phyloP scores from a whole-genome alignment of 2,329 filamentous ascomycete species.

The Sclerotinia trifoliorum region DNA sequence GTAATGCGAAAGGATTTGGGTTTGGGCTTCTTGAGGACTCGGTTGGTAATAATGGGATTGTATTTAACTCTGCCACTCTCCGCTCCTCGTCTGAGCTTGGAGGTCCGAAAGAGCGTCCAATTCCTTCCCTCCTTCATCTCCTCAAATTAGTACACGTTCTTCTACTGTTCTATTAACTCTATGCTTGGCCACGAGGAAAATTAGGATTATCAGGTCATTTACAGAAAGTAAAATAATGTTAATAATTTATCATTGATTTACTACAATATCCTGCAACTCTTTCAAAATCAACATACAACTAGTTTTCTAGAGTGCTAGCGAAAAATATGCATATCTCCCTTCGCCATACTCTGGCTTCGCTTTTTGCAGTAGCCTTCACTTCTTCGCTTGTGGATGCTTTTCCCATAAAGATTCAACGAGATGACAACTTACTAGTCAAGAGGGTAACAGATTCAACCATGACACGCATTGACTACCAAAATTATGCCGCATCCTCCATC shows the following conservation, averaged over 20 bases:
- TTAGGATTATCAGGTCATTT: neutral
- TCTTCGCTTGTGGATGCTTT: constrained; percentile 1
- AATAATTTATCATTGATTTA: neutral
- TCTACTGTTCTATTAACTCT: neutral
- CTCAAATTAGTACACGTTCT: neutral
- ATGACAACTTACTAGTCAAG: neutral
- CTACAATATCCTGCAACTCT: neutral
- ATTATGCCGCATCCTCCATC: constrained; percentile 17
- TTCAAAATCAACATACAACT: neutral
- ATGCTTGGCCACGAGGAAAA: neutral
- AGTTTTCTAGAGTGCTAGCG: neutral
- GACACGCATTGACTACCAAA: constrained; percentile 10
- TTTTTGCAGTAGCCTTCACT: neutral
- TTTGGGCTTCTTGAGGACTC: constrained; percentile 1
- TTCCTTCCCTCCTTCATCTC: neutral
- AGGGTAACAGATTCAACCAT: constrained; percentile 2
- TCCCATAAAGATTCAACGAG: neutral
- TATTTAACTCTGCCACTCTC: constrained; percentile 9
- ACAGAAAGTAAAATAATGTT: neutral
- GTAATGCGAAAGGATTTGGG: neutral
- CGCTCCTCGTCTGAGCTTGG: neutral
- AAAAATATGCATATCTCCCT: constrained; percentile 13
- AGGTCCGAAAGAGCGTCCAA: neutral
- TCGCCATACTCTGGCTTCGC: neutral
- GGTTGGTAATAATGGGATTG: neutral